Base-by-base conservation (phyloP, 2,329 filamentous ascomycete species). In the Dendrostoma leiphaemia region DNA sequence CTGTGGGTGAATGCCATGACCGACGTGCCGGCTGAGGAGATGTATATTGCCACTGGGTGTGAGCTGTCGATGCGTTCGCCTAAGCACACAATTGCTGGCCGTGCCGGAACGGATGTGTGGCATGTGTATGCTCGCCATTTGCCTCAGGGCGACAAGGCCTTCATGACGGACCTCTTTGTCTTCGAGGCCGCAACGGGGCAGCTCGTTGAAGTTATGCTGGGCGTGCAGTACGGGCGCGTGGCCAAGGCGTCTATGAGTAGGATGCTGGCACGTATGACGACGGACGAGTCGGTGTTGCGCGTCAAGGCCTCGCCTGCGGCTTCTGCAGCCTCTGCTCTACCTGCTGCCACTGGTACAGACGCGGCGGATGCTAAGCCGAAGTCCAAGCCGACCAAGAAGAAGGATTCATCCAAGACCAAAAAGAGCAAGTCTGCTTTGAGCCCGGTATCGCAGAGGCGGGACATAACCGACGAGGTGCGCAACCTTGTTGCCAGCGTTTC, bases 1-100 rank as follows among this genome's bases (percentile, higher is more conserved):
- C 60, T 74, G 1, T 72, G 56, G 49, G 63, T 68, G 3, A 75
- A 74, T 52, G 60, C 56, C 54, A 67, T 74, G 68, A 59, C 58
- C 3, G 63, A 70, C n/a, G 31, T 49, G 4, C 32, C 46, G 0
- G 24, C 56, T 0, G 50, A 35, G 1, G 67, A 68, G 28, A 69
- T 74, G 37, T 74, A 59, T 60, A 60, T 75, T 19, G 61, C 63
- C 10, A 65, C 55, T 10, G 62, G 67, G 2, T 59, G 65, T 40
- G 67, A 72, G 19, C 29, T 53, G 17, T 67, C 58, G 63, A 64
- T 73, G 9, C 67, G 70, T 3, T 63, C 64, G 2, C 67, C 69
- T 3, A 60, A 49, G 23, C n/a, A 60, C 3, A n/a, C 21, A 19
- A 17, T 5, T 4, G 28, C 26, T 12, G 23, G 21, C 43, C 24